Conservation (phyloP, 169 alveolate genomes). For the Plasmodium vivax region DNA sequence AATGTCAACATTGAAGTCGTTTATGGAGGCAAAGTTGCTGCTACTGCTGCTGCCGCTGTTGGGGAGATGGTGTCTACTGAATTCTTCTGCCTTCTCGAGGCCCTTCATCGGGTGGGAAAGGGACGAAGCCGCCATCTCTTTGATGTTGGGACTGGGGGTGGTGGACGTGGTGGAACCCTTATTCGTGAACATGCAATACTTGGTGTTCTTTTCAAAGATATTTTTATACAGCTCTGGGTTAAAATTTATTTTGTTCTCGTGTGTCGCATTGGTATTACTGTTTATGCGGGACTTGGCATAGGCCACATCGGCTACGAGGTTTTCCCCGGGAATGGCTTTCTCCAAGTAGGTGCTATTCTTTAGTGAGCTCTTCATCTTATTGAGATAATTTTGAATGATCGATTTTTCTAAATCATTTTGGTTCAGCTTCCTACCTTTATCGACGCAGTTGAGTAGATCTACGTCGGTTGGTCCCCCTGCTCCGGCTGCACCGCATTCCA, state of each 20-base stretch:
- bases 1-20: slow-evolving; percentile 45
- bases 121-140: neutral
- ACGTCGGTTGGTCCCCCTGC: neutral
- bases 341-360: neutral
- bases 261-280: neutral
- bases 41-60: neutral
- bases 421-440: slow-evolving; percentile 9
- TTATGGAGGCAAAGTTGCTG: neutral
- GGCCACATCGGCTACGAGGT: neutral
- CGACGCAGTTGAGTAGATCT: neutral
- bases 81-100: neutral
- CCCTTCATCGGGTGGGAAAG: neutral
- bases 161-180: neutral
- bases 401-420: slow-evolving; percentile 59
- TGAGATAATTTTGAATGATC: slow-evolving; percentile 33
- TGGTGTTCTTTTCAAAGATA: slow-evolving; percentile 8
- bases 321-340: neutral
- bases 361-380: slow-evolving; percentile 41
- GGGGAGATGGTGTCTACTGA: neutral
- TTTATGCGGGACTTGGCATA: slow-evolving; percentile 11
- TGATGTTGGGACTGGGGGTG: neutral
- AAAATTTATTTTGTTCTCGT: slow-evolving; percentile 15
- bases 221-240: slow-evolving; percentile 15
- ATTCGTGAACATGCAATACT: neutral
- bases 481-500: slow-evolving; percentile 10